A percentile compares a stretch with the other conserved stretches of the same genome.
phyloP scores from a whole-genome alignment of 139 green algal species.

The Limnomonas spitsbergensis region DNA sequence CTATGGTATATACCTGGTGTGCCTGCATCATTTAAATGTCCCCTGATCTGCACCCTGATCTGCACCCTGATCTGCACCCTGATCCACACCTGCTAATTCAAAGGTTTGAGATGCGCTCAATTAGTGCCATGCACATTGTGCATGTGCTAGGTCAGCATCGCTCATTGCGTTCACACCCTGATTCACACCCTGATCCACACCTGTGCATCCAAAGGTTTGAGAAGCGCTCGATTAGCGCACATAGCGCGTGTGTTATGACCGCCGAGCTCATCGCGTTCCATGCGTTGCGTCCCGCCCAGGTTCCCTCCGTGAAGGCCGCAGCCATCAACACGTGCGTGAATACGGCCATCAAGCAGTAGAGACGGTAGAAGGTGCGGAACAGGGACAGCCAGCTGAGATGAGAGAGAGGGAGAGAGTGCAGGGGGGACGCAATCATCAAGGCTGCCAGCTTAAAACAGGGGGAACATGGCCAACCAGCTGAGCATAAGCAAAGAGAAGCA shows the following conservation, averaged over 20 bases:
- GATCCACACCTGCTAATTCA: constrained; percentile 21
- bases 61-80: no score
- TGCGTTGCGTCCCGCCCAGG: background rate
- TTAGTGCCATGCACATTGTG: constrained; percentile 10
- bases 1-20: no score
- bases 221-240: constrained; percentile 20
- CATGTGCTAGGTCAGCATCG: constrained; percentile 31
- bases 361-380: constrained; percentile 54
- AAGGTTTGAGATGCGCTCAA: constrained; percentile 24
- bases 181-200: no score
- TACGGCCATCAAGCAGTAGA: constrained; percentile 58
- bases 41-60: no score
- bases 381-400: constrained; percentile 10
- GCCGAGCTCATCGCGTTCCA: constrained; percentile 21
- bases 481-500: constrained; percentile 1
- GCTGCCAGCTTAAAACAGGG: no score
- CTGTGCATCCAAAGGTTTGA: constrained; percentile 27
- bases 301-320: constrained; percentile 7
- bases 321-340: constrained; percentile 53
- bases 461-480: constrained; percentile 37
- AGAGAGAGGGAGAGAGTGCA: no score
- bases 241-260: constrained; percentile 32
- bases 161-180: no score
- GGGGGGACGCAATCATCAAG: no score
- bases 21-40: no score